A percentile compares a stretch with the other conserved stretches of the same genome.
Conservation (phyloP, 2,329 filamentous ascomycete species). For the Aspergillus tamarii region DNA sequence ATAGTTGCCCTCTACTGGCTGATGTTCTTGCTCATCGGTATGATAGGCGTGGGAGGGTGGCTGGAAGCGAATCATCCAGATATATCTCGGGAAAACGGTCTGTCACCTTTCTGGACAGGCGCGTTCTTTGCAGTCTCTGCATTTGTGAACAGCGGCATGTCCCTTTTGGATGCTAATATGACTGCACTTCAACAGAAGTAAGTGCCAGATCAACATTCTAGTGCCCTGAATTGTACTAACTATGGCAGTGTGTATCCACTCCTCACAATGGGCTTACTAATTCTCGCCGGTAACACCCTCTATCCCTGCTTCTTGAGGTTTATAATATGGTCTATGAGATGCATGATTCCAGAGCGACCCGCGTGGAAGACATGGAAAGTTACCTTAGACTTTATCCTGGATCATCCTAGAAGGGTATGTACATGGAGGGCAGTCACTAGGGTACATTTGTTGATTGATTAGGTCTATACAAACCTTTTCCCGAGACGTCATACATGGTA, state of each 20-base stretch:
- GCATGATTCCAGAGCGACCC: slow-evolving; percentile 32
- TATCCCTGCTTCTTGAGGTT: slow-evolving; percentile 67
- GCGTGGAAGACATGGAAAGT: slow-evolving; percentile 34
- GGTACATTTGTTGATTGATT: slow-evolving; percentile 11
- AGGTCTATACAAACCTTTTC: slow-evolving; percentile 56
- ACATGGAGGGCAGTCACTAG: not conserved
- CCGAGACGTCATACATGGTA: slow-evolving; percentile 68
- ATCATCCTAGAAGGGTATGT: slow-evolving; percentile 38
- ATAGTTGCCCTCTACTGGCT: slow-evolving; percentile 52
- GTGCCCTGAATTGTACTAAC: slow-evolving; percentile 10
- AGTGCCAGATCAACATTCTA: not conserved
- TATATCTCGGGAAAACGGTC: slow-evolving; percentile 47
- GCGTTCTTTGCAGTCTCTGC: slow-evolving; percentile 58
- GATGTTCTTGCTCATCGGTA: slow-evolving; percentile 50
- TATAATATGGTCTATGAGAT: slow-evolving; percentile 56
- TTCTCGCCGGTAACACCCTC: slow-evolving; percentile 68
- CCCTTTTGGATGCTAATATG: slow-evolving; percentile 58
- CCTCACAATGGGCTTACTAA: slow-evolving; percentile 57
- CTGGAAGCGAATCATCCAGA: slow-evolving; percentile 46
- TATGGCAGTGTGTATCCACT: slow-evolving; percentile 41
- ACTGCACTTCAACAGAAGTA: slow-evolving; percentile 46
- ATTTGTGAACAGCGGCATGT: slow-evolving; percentile 60
- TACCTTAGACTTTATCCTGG: slow-evolving; percentile 39
- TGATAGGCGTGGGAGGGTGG: slow-evolving; percentile 52
- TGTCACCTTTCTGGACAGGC: slow-evolving; percentile 54